Base-by-base conservation (phyloP, 768 basidiomycete species). In the Termitomyces sp. region DNA sequence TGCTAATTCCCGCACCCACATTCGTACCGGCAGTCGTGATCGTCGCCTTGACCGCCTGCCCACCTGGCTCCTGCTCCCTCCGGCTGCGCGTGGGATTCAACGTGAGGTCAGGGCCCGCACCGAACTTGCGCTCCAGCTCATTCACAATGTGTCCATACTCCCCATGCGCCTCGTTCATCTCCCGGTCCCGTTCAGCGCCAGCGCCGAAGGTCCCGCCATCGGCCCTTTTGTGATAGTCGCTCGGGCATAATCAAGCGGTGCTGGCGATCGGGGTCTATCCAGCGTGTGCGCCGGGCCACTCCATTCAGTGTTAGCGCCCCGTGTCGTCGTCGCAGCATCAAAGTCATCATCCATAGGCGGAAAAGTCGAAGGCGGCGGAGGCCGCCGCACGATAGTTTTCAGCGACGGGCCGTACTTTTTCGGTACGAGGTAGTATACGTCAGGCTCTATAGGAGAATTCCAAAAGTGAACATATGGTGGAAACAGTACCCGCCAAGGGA, bases 291-390 rank as follows among this genome's bases (percentile, higher is more conserved):
- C 56, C 40, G 56, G 59, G 17, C 51, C 58, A 35, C 60, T 63
- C 65, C 65, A 62, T 44, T 63, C 66, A 5, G 67, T 61, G 33
- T 57, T 58, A 31, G 56, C 62, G 10, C 63, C 67, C 46, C 67
- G 63, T 21, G 69, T 66, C 12, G 66, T 66, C 12, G 66, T 67
- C n/a, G 61, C 58, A 30, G 70, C 74, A 59, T 78, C 75, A 50
- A 76, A 76, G 55, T 76, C 70, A 49, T 77, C 75, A 38, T 71
- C 68, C 33, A 74, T 67, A 12, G 75, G 72, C 21, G 70, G 59
- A n/a, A 72, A 73, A 28, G 73, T 72, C 6, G 70, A 21, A 33
- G 23, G 70, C 0, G 77, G 72, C 15, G 74, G 68, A 35, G 67
- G 71, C 26, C 71, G 74, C 26, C 69, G 70, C 19, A 75, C 64